Evolutionary conservation across 805 yeast genomes (phyloP), one percentile per base, ranked within the genome.

Genomic region (Saccharomycopsis selenospora): DNA sequence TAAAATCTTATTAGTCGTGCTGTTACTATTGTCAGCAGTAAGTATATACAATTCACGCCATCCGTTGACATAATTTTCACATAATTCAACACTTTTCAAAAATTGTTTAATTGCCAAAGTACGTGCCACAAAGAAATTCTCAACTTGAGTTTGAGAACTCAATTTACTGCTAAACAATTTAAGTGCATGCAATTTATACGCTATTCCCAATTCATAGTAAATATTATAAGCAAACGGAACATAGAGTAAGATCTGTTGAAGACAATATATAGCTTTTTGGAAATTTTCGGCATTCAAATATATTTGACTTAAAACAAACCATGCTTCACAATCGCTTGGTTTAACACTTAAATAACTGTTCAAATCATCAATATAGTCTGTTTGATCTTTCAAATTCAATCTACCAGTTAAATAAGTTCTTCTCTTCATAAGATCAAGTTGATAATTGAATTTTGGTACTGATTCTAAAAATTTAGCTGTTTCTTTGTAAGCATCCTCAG

Each of bases 251-350:
- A 85, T 76, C 60, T 91, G 96, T 59, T 85, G 79, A 24, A 75
- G 72, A 48, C 86, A 72, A 60, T 72, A 78, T 4, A 84, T 71
- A 0, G 93, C 82, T 56, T 80, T 79, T 29, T 77, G 82, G 55
- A 75, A 80, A 58, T 80, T 79, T 1, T 89, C 89, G 6, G 72
- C 52, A 11, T 67, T 61, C 22, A 64, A 64, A 61, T 91, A 91
- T n/a, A 75, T 68, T 30, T 78, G 77, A 3, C 80, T 83, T 48
- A 89, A 68, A 63, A 86, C 95, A 43, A 79, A 71, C 95, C 95
- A 88, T 2, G 84, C 68, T 54, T 83, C 80, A 2, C 76, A 68
- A 62, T 93, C 98, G 18, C 81, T 62, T 1, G 97, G 96, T 56
- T 76, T 79, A 45, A 72, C 65, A 47, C 80, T 82, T 46, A 86